Conservation (phyloP, 306 rosid genomes). For the Purshia tridentata region DNA sequence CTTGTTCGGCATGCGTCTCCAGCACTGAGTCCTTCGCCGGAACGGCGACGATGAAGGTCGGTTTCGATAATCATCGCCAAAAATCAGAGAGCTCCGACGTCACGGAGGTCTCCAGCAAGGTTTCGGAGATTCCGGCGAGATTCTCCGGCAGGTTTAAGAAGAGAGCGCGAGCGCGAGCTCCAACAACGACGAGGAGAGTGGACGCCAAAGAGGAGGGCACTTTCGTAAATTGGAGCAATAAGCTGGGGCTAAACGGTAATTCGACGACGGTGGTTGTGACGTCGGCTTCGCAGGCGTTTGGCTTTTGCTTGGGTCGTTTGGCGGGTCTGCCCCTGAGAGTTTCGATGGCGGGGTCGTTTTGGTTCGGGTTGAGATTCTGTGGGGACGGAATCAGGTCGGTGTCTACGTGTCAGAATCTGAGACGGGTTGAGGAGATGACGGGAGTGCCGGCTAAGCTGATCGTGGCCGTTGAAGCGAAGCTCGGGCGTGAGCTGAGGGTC, state of each 20-base stretch:
- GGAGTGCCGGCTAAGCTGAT: constrained; percentile 59
- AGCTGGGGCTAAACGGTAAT: constrained; percentile 14
- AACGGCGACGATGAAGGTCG: not conserved
- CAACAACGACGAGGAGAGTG: not conserved
- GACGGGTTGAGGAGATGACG: constrained; percentile 39
- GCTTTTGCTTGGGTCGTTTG: constrained; percentile 25
- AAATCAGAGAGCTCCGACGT: constrained; percentile 11
- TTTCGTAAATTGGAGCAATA: constrained; percentile 32
- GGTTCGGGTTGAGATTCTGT: constrained; percentile 50
- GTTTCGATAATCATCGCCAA: not conserved
- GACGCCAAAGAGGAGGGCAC: constrained; percentile 19
- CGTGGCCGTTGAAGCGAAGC: constrained; percentile 44
- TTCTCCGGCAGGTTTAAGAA: not conserved
- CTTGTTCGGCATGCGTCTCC: constrained; percentile 25
- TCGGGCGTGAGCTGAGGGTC: constrained; percentile 31
- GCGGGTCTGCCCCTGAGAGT: constrained; percentile 42
- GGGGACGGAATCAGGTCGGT: constrained; percentile 18
- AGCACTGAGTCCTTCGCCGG: constrained; percentile 18
- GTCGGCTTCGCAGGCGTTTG: constrained; percentile 16
- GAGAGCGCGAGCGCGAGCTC: not conserved
- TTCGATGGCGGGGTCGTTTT: constrained; percentile 62
- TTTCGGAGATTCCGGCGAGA: not conserved
- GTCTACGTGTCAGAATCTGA: constrained; percentile 39
- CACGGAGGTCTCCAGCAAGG: constrained; percentile 12
- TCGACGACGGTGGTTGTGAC: not conserved